A percentile compares a stretch with the other conserved stretches of the same genome.
phyloP scores from a whole-genome alignment of 768 basidiomycete species.

The Russula ochroleuca region DNA sequence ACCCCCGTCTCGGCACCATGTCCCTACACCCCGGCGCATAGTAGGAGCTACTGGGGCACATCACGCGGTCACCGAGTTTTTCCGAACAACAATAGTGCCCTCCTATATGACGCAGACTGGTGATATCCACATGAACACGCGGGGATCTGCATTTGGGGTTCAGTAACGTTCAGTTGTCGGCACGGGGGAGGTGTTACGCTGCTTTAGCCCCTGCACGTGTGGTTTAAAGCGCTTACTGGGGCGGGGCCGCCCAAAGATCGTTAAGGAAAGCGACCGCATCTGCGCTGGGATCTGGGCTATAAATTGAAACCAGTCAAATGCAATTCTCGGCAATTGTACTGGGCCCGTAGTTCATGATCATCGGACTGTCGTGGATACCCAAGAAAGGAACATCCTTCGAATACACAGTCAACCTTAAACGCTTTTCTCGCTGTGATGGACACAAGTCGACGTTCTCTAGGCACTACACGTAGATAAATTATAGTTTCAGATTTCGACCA shows the following conservation, averaged over 20 bases:
- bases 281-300: constrained; percentile 1
- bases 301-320: neutral
- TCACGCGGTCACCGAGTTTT: neutral
- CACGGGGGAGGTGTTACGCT: neutral
- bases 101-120: neutral
- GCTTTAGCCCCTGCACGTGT: neutral
- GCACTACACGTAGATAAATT: neutral
- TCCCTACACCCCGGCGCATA: neutral
- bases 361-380: neutral
- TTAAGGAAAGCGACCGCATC: neutral
- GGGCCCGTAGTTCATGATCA: neutral
- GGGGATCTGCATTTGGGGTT: neutral
- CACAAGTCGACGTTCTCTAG: neutral
- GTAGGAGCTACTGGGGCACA: too few relatives aligned
- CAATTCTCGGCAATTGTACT: neutral
- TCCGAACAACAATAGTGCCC: neutral
- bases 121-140: neutral
- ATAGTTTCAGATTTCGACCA: neutral
- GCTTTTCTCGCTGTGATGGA: neutral
- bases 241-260: neutral
- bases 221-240: neutral
- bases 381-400: neutral
- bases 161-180: neutral
- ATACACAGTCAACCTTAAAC: neutral
- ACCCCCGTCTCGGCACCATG: neutral